Percentiles rank a stretch among this genome's conserved stretches.
Evolutionary conservation across 2,329 filamentous ascomycete species (phyloP).

Genomic region (Teratosphaeria gauchensis): DNA sequence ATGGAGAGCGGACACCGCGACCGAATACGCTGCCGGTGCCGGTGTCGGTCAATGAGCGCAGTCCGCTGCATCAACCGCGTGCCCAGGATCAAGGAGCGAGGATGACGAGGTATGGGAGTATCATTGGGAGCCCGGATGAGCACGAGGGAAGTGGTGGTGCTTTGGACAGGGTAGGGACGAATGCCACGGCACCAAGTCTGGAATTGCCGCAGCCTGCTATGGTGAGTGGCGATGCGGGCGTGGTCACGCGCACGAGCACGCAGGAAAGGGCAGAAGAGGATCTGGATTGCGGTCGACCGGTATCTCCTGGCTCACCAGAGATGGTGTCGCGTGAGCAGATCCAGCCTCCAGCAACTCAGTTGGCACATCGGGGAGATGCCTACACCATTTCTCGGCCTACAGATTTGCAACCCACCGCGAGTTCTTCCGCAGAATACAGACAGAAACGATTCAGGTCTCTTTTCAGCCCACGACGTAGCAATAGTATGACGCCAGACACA

Average conservation of each 20-base stretch:
- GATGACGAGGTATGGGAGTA: constrained; percentile 53
- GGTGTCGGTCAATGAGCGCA: constrained; percentile 17
- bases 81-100: constrained; percentile 7
- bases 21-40: not conserved
- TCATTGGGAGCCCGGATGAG: constrained; percentile 45
- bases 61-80: constrained; percentile 14
- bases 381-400: constrained; percentile 13
- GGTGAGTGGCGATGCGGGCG: constrained; percentile 26
- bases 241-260: not conserved
- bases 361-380: constrained; percentile 17
- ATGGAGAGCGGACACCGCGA: not conserved
- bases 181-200: constrained; percentile 38
- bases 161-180: constrained; percentile 2
- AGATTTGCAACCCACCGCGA: not conserved
- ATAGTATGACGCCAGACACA: not conserved
- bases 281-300: constrained; percentile 5
- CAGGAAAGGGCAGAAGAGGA: constrained; percentile 1
- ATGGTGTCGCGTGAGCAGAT: constrained; percentile 1
- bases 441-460: constrained; percentile 4
- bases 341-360: constrained; percentile 13
- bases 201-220: constrained; percentile 55
- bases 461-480: constrained; percentile 29
- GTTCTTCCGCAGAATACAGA: not conserved
- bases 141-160: constrained; percentile 4
- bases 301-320: constrained; percentile 5